Base-by-base conservation (phyloP, 140 eudicot species). In the Ambrosia hybrid region DNA sequence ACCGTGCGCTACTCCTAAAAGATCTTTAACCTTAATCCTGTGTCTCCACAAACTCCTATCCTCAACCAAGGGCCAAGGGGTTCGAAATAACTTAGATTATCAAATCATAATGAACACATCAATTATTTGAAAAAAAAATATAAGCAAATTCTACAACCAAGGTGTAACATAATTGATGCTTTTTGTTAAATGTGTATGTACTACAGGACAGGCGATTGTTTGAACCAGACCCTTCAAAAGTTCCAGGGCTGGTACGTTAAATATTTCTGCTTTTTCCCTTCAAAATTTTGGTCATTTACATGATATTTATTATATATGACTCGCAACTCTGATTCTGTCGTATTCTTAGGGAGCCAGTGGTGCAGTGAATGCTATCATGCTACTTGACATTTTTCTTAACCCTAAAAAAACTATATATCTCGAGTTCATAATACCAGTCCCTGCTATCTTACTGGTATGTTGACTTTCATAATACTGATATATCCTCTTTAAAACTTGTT, bases 311-410 rank as follows among this genome's bases (percentile, higher is more conserved):
- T 39, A 9, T 13, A 41, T 51, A 30, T 41, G 53, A 65, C 16
- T 73, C 43, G 51, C 36, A 45, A 10, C 51, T 60, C 57, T 12
- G 58, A 38, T 59, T 21, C 14, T 80, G 13, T 66, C 57, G 9
- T 66, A 9, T 12, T 75, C 41, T 51, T 63, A 92, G 98, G 98
- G 98, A 58, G 96, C 96, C 71, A 92, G 96, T 52, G 98, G 96
- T 75, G 98, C 98, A 51, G 91, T 87, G 73, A 89, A 89, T 76
- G 98, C 98, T 58, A 80, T 92, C n/a, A 78, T 92, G 93, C 85
- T 92, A 73, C 96, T 92, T 51, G 93, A 89, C 71, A 89, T 92
- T 55, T 92, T 92, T 68, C 90, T 92, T 30, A 72, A 69, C 69
- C 98, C 98, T 0, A 86, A 41, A 64, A 82, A 71, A 51, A 89